Percentiles rank a stretch among this genome's conserved stretches.
phyloP scores from a whole-genome alignment of 208 protist genomes.

The Trypanosoma grayi region DNA sequence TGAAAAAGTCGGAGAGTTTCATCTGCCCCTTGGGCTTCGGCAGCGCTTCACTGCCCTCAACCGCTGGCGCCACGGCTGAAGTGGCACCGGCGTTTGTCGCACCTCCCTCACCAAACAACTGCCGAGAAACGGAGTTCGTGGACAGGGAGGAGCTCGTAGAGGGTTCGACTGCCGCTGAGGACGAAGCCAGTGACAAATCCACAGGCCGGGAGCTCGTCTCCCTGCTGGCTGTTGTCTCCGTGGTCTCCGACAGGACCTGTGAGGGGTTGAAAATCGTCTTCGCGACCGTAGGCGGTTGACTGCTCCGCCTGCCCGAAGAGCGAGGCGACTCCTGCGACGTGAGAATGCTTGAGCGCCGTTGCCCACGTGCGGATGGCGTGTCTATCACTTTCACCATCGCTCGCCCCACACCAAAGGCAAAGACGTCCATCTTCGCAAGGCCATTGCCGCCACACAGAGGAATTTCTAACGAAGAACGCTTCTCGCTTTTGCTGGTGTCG shows the following conservation, averaged over 20 bases:
- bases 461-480: constrained; percentile 9
- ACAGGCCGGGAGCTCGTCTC: neutral
- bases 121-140: constrained; percentile 3
- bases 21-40: constrained; percentile 50
- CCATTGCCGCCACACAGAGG: constrained; percentile 52
- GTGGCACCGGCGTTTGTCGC: neutral
- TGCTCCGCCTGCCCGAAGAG: neutral
- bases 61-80: neutral
- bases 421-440: constrained; percentile 62
- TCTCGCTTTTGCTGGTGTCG: neutral
- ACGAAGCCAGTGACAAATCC: neutral
- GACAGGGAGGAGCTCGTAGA: neutral
- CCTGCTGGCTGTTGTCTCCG: neutral
- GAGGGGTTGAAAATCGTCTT: neutral
- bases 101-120: constrained; percentile 5
- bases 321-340: neutral
- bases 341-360: neutral
- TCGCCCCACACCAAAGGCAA: constrained; percentile 39
- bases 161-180: neutral
- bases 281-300: constrained; percentile 13
- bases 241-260: neutral
- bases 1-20: constrained; percentile 85
- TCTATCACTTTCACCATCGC: constrained; percentile 7
- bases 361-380: neutral
- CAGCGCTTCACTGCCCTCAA: neutral